phyloP scores from a whole-genome alignment of 495 filamentous ascomycete species.

The Lasiosphaeriaceae sp. region DNA sequence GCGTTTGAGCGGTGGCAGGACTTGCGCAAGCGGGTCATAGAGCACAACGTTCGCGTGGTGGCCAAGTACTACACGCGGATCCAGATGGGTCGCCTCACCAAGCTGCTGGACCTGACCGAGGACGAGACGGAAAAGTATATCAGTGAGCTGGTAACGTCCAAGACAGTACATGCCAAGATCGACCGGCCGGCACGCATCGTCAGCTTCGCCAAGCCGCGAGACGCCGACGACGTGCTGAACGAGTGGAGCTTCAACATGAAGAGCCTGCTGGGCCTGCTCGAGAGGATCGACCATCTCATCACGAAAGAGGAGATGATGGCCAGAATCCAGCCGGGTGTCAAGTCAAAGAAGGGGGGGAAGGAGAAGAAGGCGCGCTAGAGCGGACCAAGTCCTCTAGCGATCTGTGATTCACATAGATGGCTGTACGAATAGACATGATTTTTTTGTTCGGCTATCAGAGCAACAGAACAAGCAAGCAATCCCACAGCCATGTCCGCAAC shows the following conservation, averaged over 20 bases:
- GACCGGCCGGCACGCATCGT: conserved; percentile 89
- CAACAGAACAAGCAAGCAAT: no score
- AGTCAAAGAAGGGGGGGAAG: conserved; percentile 31
- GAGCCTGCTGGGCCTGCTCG: conserved; percentile 84
- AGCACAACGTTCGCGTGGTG: conserved; percentile 96
- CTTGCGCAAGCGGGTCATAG: conserved; percentile 94
- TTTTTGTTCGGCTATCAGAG: no score
- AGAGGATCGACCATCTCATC: conserved; percentile 96
- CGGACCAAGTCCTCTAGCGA: not conserved
- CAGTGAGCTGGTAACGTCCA: conserved; percentile 87
- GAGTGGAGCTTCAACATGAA: conserved; percentile 99
- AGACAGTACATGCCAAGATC: conserved; percentile 97
- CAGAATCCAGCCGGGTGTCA: conserved; percentile 68
- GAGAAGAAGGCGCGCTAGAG: conserved; percentile 23
- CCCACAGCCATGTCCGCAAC: no score
- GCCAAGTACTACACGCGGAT: conserved; percentile 99
- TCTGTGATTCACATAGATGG: conserved; percentile 1
- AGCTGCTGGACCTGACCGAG: conserved; percentile 85
- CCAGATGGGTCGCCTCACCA: conserved; percentile 78
- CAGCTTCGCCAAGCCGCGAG: conserved; percentile 86
- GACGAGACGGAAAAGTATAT: conserved; percentile 98
- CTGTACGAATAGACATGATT: conserved; percentile 18
- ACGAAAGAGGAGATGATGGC: conserved; percentile 99
- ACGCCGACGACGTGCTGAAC: conserved; percentile 96
- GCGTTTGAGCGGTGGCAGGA: conserved; percentile 84